Percentiles rank a stretch among this genome's conserved stretches.
These are phyloP conservation scores for Salvia rosmarinus DNA, from an alignment of 257 asterid species.

Conservation along the genomic window DNA sequence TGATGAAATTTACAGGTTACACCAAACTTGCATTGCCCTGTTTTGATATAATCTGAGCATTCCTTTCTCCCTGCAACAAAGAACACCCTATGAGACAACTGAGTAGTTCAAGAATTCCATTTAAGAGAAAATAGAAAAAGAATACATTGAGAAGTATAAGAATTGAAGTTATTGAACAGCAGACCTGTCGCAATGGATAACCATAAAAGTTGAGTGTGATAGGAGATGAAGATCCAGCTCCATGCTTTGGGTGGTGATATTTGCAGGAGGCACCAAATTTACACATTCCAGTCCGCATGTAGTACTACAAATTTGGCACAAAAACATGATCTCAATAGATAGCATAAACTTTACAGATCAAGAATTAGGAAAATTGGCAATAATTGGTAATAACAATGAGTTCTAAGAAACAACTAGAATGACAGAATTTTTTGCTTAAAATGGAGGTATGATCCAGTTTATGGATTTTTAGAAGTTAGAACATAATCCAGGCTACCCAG, in stretches of 20 bases:
- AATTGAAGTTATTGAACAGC: slow-evolving; percentile 28
- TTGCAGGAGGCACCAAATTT: slow-evolving; percentile 96
- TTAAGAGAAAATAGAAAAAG: slow-evolving; percentile 22
- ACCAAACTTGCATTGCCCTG: slow-evolving; percentile 95
- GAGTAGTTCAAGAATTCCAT: slow-evolving; percentile 24
- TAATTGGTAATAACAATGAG: not conserved
- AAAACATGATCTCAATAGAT: slow-evolving; percentile 19
- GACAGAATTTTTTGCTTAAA: not conserved
- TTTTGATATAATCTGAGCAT: slow-evolving; percentile 78
- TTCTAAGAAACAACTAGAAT: not conserved
- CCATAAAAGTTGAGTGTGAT: slow-evolving; percentile 68
- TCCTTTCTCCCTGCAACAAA: slow-evolving; percentile 84
- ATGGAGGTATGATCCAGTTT: not conserved
- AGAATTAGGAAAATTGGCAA: slow-evolving; percentile 10
- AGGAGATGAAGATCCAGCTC: slow-evolving; percentile 68
- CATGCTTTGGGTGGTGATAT: slow-evolving; percentile 94
- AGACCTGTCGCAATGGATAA: slow-evolving; percentile 85
- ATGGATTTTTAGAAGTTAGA: not conserved
- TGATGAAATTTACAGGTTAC: slow-evolving; percentile 92
- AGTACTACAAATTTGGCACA: slow-evolving; percentile 63
- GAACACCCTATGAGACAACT: slow-evolving; percentile 34
- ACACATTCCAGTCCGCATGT: slow-evolving; percentile 91
- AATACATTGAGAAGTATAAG: not conserved
- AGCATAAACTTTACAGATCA: slow-evolving; percentile 13
- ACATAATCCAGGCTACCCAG: not conserved